phyloP scores from a whole-genome alignment of 192 early-diverging fungal genomes.

The Coemansia sp. region DNA sequence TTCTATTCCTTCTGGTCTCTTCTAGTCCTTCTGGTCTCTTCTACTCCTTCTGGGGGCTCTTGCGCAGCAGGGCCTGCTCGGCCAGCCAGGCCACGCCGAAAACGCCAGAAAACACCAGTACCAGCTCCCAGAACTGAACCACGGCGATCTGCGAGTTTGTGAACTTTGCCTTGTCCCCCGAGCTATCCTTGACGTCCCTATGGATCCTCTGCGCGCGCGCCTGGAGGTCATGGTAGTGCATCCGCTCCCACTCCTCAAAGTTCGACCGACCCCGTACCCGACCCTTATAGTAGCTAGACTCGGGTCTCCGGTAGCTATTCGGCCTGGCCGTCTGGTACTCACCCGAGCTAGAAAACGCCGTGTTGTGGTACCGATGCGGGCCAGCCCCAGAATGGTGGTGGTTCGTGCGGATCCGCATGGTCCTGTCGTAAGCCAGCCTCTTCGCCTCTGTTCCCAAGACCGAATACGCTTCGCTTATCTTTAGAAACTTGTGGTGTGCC shows the following conservation, averaged over 20 bases:
- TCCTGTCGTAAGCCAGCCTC: slow-evolving; percentile 72
- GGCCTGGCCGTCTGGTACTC: slow-evolving; percentile 35
- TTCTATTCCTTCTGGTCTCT: too few species aligned
- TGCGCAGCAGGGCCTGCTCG: too few species aligned
- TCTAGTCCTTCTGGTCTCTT: too few species aligned
- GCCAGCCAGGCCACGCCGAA: slow-evolving; percentile 40
- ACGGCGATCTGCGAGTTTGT: slow-evolving; percentile 23
- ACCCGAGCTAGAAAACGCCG: slow-evolving; percentile 37
- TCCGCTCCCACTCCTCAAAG: slow-evolving; percentile 49
- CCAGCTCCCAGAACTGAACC: slow-evolving; percentile 31
- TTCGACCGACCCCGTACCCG: slow-evolving; percentile 15
- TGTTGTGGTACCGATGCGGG: slow-evolving; percentile 12
- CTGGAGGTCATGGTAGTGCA: slow-evolving; percentile 36
- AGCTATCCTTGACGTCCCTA: slow-evolving; percentile 7
- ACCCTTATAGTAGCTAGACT: slow-evolving; percentile 12
- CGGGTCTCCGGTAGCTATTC: slow-evolving; percentile 15
- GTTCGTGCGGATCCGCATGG: slow-evolving; percentile 24
- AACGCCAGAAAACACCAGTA: slow-evolving; percentile 15
- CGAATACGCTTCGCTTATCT: slow-evolving; percentile 85
- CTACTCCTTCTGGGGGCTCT: too few species aligned
- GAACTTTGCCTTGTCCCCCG: slow-evolving; percentile 8
- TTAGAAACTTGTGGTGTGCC: slow-evolving; percentile 65
- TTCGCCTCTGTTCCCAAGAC: slow-evolving; percentile 64
- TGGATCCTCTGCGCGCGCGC: slow-evolving; percentile 21
- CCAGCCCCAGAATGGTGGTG: not conserved